Evolutionary conservation across 371 early-diverging fungal species (phyloP).

Genomic region (Haplosporangium sp.): DNA sequence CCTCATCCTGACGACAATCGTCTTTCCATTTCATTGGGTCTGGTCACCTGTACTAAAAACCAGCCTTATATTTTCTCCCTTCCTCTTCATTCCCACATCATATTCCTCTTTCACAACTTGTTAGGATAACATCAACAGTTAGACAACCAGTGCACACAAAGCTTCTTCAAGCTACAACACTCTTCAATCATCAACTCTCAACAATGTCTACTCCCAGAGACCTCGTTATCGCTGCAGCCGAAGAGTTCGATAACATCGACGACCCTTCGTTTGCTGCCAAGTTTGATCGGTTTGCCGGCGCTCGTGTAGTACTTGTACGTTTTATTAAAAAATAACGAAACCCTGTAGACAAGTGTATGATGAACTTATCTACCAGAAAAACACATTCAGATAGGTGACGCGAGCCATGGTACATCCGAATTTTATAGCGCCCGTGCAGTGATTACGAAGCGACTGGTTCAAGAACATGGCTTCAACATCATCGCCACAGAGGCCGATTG

Average conservation of each 20-base stretch:
- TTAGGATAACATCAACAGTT: no score
- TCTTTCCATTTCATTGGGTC: no score
- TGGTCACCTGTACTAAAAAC: no score
- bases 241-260: conserved; percentile 1
- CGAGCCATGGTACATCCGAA: conserved; percentile 54
- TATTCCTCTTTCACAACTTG: no score
- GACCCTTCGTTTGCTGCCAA: conserved; percentile 4
- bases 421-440: conserved; percentile 54
- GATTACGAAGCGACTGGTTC: conserved; percentile 51
- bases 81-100: no score
- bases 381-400: conserved; percentile 45
- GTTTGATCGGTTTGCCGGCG: conserved; percentile 1
- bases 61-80: no score
- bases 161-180: no score
- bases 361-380: not conserved
- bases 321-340: not conserved
- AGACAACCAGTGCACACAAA: no score
- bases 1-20: no score
- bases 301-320: conserved; percentile 10
- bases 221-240: conserved; percentile 1
- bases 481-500: conserved; percentile 54
- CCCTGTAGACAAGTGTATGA: not conserved
- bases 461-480: conserved; percentile 40
- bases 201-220: conserved; percentile 4
- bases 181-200: not conserved